Evolutionary conservation across 306 rosid species (phyloP).

Genomic region (Cyamopsis tetragonoloba): DNA sequence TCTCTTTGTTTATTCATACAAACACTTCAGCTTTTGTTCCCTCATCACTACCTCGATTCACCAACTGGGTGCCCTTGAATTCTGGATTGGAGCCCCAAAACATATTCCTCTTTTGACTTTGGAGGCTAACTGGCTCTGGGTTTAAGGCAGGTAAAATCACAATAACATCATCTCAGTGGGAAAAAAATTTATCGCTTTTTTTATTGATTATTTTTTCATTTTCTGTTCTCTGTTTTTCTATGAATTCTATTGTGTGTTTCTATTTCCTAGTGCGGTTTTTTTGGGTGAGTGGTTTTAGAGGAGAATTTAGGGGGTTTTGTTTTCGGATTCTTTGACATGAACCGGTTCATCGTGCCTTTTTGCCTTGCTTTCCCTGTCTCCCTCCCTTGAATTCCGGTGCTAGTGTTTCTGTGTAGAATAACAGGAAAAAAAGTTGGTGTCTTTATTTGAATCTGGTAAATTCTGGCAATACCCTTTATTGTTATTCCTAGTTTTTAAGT

Average conservation of each 20-base stretch:
- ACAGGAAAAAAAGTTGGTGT: constrained; percentile 17
- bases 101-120: constrained; percentile 44
- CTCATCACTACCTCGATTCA: constrained; percentile 26
- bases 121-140: neutral
- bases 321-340: constrained; percentile 28
- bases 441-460: constrained; percentile 53
- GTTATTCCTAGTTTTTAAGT: constrained; percentile 20
- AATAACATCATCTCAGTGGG: neutral
- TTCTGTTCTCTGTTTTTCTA: neutral
- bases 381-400: constrained; percentile 53
- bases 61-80: constrained; percentile 28
- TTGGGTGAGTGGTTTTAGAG: constrained; percentile 16
- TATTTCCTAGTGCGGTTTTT: constrained; percentile 9
- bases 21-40: neutral
- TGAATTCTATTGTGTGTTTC: neutral
- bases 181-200: neutral
- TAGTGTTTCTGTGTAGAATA: constrained; percentile 31
- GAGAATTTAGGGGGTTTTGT: constrained; percentile 30
- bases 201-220: neutral
- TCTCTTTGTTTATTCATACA: neutral
- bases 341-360: constrained; percentile 31
- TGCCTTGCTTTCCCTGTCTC: constrained; percentile 35
- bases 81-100: constrained; percentile 24
- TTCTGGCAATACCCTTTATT: constrained; percentile 23
- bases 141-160: constrained; percentile 13